phyloP scores from a whole-genome alignment of 208 protist species.

The Zelonia costaricensis region DNA sequence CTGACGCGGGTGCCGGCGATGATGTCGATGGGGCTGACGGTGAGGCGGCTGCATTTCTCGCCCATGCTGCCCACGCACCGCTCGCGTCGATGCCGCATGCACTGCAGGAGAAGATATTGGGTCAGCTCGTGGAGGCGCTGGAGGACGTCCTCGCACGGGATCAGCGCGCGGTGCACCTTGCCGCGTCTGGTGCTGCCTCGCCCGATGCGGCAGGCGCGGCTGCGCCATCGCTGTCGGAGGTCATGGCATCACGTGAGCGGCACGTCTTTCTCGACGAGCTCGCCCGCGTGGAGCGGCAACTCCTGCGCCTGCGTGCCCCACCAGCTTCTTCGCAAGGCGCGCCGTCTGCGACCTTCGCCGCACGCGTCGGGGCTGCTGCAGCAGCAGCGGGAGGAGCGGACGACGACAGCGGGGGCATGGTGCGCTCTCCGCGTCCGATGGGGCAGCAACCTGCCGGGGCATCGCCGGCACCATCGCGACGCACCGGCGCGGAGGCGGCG shows the following conservation, averaged over 20 bases:
- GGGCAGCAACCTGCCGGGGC: neutral
- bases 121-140: constrained; percentile 38
- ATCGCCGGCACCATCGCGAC: neutral
- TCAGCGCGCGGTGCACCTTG: constrained; percentile 6
- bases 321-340: neutral
- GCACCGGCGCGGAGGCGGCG: neutral
- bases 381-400: neutral
- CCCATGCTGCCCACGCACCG: neutral
- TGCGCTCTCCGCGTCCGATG: neutral
- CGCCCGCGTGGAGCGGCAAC: constrained; percentile 33
- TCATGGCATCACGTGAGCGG: constrained; percentile 32
- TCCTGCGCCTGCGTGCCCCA: constrained; percentile 1
- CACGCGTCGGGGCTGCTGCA: too few species aligned
- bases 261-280: constrained; percentile 29
- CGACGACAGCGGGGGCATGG: neutral
- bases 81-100: constrained; percentile 7
- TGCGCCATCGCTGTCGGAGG: constrained; percentile 10
- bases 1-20: neutral
- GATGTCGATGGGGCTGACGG: too few species aligned
- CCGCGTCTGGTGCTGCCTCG: neutral
- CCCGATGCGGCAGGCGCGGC: too few species aligned
- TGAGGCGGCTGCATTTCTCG: too few species aligned
- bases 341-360: neutral
- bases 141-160: constrained; percentile 32
- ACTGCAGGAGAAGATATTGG: constrained; percentile 32